A percentile compares a stretch with the other conserved stretches of the same genome.
phyloP scores from a whole-genome alignment of 1,284 basidiomycete genomes.

The Marasmius oreades region DNA sequence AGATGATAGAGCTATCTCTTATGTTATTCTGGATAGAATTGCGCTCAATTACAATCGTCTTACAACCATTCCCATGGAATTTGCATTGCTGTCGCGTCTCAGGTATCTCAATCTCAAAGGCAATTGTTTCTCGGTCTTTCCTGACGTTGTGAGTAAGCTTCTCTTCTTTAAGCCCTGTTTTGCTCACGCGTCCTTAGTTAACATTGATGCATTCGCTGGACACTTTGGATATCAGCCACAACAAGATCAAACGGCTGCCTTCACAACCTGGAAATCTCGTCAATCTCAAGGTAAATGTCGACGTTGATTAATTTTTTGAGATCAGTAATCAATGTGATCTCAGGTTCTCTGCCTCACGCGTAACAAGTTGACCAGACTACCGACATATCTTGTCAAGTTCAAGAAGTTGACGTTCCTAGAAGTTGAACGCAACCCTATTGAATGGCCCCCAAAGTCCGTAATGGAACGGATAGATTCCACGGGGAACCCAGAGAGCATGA shows the following conservation, averaged over 20 bases:
- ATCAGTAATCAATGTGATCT: constrained; percentile 12
- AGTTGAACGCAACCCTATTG: constrained; percentile 87
- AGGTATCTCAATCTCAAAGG: constrained; percentile 93
- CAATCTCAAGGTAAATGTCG: constrained; percentile 65
- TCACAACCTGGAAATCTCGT: constrained; percentile 76
- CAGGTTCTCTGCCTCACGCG: constrained; percentile 86
- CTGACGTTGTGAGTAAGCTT: constrained; percentile 72
- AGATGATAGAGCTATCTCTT: neutral
- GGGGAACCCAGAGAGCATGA: constrained; percentile 50
- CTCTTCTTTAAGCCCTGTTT: constrained; percentile 6
- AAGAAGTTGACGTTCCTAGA: constrained; percentile 77
- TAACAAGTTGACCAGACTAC: constrained; percentile 82
- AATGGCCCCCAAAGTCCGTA: constrained; percentile 78
- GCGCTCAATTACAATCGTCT: constrained; percentile 87
- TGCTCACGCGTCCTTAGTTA: constrained; percentile 46
- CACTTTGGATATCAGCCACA: constrained; percentile 92
- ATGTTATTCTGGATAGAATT: constrained; percentile 47
- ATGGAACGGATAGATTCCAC: constrained; percentile 40
- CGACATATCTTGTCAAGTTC: constrained; percentile 78
- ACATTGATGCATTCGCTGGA: constrained; percentile 86
- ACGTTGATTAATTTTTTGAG: neutral
- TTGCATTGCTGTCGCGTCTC: constrained; percentile 73
- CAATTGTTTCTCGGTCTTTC: constrained; percentile 83
- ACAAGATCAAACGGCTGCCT: constrained; percentile 84
- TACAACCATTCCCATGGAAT: constrained; percentile 75